These are phyloP conservation scores for Puccinia polysora DNA, from an alignment of 1,284 basidiomycete species.

Conservation along the genomic window DNA sequence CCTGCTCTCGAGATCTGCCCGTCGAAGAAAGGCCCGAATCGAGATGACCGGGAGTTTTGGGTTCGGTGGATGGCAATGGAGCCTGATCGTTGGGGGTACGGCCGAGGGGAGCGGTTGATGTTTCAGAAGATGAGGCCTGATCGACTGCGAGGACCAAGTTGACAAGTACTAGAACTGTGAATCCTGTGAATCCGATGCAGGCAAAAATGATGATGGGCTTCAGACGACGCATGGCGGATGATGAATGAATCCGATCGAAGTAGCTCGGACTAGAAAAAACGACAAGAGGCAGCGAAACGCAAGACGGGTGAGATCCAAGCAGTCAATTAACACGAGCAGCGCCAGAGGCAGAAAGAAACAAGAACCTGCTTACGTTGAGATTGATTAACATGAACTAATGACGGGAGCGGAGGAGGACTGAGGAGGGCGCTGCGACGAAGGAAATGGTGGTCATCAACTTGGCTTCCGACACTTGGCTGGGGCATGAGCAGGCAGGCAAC, in stretches of 20 bases:
- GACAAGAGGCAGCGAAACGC: not conserved
- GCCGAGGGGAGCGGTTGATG: not conserved
- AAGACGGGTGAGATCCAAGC: not conserved
- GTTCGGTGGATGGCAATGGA: not conserved
- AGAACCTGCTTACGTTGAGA: no score
- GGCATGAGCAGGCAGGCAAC: no score
- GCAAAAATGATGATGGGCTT: slow-evolving; percentile 6
- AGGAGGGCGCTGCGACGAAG: no score
- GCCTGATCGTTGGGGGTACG: not conserved
- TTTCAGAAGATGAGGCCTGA: slow-evolving; percentile 3
- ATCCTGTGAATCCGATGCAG: not conserved
- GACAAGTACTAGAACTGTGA: not conserved
- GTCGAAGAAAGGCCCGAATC: slow-evolving; percentile 6
- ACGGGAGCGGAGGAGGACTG: no score
- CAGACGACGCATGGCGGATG: slow-evolving; percentile 10
- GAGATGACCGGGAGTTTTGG: slow-evolving; percentile 2
- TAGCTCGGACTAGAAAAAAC: not conserved
- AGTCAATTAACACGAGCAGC: not conserved
- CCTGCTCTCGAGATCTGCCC: slow-evolving; percentile 15
- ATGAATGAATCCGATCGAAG: not conserved
- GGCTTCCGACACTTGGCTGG: no score
- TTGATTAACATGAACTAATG: no score
- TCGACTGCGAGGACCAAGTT: slow-evolving; percentile 13
- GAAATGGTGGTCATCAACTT: no score
- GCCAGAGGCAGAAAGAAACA: no score